Base-by-base conservation (phyloP, 1,284 basidiomycete genomes). In the Boletellus deceptivus region DNA sequence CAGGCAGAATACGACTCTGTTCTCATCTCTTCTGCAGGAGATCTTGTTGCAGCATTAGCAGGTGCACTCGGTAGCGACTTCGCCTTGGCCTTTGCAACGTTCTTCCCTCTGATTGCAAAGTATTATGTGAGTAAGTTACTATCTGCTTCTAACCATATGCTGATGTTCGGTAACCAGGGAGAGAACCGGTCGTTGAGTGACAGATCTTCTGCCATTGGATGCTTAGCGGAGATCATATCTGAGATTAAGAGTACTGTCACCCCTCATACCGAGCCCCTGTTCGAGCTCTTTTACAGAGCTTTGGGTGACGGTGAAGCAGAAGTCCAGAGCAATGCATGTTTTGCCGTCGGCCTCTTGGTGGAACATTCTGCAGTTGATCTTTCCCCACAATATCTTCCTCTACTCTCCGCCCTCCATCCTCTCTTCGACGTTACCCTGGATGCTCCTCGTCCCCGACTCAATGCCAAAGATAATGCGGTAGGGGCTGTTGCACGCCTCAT, bases 1-100 rank as follows among this genome's bases (percentile, higher is more conserved):
- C 89, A 91, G 59, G 95, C 95, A 6, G 97, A 99, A 74, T 98
- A 96, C 70, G 97, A 99, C 72, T 93, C 94, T 14, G 90, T 96
- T 39, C 80, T 99, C 53, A 90, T 99, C 68, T 92, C 91, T 33
- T 89, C 94, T 34, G 96, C 97, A 24, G 89, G 89, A 45, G 97
- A 99, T 70, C 86, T 99, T 49, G 95, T 98, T 49, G 87, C 95
- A 53, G 82, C 93, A 6, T 77, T 99, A 63, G 93, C 96, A 31
- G 86, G 83, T 56, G 89, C 86, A 22, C 82, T 98, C 16, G 94
- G 93, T 11, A 58, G 78, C 31, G 92, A 93, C 71, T 99, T 99
- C 64, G 78, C 81, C n/a, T 82, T 81, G 53, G 86, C 90, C 16
- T 96, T 99, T 72, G 72, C 72, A 54, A 83, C 82, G 39, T 98